Percentiles rank a stretch among this genome's conserved stretches.
Evolutionary conservation across 805 yeast genomes (phyloP).

Genomic region (Sugiyamaella americana): DNA sequence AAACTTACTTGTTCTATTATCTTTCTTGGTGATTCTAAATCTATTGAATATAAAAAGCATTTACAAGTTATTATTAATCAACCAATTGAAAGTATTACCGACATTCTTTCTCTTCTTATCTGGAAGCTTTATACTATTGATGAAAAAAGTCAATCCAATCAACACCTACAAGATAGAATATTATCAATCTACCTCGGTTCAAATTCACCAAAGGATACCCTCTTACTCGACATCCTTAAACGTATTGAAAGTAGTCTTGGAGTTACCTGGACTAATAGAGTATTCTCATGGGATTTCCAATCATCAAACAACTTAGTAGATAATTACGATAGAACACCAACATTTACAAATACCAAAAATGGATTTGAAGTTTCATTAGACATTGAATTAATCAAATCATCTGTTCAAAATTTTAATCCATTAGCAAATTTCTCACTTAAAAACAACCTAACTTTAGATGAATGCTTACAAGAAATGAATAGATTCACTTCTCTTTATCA

Average conservation of each 20-base stretch:
- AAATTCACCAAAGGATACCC: constrained; percentile 49
- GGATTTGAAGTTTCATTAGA: constrained; percentile 45
- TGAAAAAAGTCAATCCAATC: constrained; percentile 40
- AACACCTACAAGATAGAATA: constrained; percentile 44
- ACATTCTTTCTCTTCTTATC: constrained; percentile 42
- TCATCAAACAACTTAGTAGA: constrained; percentile 35
- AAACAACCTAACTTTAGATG: background rate
- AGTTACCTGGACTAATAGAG: constrained; percentile 59
- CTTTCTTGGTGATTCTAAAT: constrained; percentile 33
- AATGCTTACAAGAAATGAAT: background rate
- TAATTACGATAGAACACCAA: constrained; percentile 45
- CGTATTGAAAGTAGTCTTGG: constrained; percentile 48
- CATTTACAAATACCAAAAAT: constrained; percentile 40
- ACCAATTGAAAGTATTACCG: constrained; percentile 34
- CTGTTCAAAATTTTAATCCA: constrained; percentile 33
- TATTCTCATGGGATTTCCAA: constrained; percentile 59
- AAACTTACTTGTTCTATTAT: constrained; percentile 41
- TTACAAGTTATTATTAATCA: constrained; percentile 61
- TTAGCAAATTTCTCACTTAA: constrained; percentile 3
- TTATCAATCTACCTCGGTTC: constrained; percentile 60
- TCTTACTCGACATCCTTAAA: constrained; percentile 52
- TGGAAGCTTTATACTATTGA: constrained; percentile 46
- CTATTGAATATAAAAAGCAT: constrained; percentile 41
- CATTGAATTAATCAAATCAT: constrained; percentile 41
- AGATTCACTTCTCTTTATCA: constrained; percentile 1